phyloP scores from a whole-genome alignment of 441 rosid genomes.

The Bruguiera hainesii region DNA sequence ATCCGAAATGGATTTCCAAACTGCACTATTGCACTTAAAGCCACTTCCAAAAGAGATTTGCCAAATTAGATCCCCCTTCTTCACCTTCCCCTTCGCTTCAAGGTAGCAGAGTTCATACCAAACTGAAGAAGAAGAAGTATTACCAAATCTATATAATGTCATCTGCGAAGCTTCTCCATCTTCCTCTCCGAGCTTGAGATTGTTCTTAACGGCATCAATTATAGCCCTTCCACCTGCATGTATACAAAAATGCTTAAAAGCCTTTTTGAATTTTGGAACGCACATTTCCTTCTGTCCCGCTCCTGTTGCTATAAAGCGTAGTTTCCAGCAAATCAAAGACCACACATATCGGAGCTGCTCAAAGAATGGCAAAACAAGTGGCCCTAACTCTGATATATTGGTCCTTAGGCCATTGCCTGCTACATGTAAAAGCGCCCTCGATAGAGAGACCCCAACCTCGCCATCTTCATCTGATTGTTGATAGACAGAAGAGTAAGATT shows the following conservation, averaged over 20 bases:
- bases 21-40: constrained; percentile 63
- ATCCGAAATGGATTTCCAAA: constrained; percentile 51
- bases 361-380: constrained; percentile 44
- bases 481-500: constrained; percentile 42
- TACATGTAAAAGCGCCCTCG: constrained; percentile 44
- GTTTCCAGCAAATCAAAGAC: constrained; percentile 27
- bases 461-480: constrained; percentile 53
- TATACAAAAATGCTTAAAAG: constrained; percentile 62
- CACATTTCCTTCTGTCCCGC: constrained; percentile 24
- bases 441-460: constrained; percentile 47
- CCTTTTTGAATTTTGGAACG: constrained; percentile 61
- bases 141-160: constrained; percentile 56
- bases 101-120: constrained; percentile 70
- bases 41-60: constrained; percentile 69
- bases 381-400: constrained; percentile 50
- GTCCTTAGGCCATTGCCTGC: constrained; percentile 51
- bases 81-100: constrained; percentile 57
- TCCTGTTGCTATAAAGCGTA: background rate
- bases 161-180: constrained; percentile 65
- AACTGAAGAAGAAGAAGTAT: constrained; percentile 56
- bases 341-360: constrained; percentile 48
- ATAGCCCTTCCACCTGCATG: constrained; percentile 66
- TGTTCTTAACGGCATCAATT: constrained; percentile 48
- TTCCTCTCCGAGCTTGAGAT: constrained; percentile 48
- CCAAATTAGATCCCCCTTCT: constrained; percentile 50